Evolutionary conservation across 2,329 filamentous ascomycete species (phyloP).

Genomic region (Diaporthe citri): DNA sequence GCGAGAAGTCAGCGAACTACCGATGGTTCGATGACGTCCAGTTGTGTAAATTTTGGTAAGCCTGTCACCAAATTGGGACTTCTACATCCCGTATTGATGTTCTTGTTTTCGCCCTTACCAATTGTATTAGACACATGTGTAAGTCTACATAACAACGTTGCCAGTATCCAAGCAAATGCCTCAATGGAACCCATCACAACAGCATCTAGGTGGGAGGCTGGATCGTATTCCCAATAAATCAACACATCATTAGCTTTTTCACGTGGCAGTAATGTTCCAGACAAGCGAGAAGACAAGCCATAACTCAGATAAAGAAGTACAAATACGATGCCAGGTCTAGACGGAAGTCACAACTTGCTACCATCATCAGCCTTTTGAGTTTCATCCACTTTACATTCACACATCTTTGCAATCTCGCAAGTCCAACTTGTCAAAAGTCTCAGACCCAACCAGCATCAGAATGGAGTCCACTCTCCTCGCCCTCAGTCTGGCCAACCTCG

Average conservation of each 20-base stretch:
- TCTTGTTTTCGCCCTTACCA: neutral
- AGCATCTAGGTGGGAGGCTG: no score
- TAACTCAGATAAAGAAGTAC: neutral
- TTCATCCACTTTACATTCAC: neutral
- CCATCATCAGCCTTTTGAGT: neutral
- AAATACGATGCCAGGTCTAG: neutral
- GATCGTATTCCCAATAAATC: neutral
- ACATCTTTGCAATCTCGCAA: no score
- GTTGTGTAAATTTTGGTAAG: neutral
- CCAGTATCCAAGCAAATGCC: neutral
- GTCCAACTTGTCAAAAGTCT: no score
- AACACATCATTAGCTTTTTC: neutral
- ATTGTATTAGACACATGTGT: neutral
- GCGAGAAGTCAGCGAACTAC: neutral
- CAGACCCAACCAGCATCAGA: neutral
- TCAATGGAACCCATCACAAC: neutral
- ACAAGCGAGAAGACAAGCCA: no score
- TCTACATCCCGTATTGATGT: neutral
- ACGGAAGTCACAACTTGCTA: neutral
- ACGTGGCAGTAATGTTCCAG: neutral
- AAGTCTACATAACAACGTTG: neutral
- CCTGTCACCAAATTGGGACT: neutral
- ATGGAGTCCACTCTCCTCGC: conserved; percentile 4
- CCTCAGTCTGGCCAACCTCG: neutral
- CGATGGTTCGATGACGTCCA: neutral